A percentile compares a stretch with the other conserved stretches of the same genome.
Conservation (phyloP, 257 asterid genomes). For the Gentiana macrophylla region DNA sequence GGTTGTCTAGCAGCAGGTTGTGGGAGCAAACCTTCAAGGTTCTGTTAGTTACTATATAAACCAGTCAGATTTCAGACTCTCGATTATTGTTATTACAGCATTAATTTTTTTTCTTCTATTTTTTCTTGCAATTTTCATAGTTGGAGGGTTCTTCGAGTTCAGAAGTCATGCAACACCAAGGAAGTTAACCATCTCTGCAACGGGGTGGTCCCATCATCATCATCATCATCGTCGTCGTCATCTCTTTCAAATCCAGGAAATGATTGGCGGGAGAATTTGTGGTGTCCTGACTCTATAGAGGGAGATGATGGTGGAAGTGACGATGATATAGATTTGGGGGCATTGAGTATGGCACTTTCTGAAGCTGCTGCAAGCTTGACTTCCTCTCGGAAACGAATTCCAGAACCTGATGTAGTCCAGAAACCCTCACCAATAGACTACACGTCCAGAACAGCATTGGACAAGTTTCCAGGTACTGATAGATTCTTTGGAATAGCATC, state of each 20-base stretch:
- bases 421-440: conserved; percentile 20
- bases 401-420: conserved; percentile 17
- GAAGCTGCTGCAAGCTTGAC: conserved; percentile 48
- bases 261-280: conserved; percentile 35
- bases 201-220: conserved; percentile 20
- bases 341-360: conserved; percentile 61
- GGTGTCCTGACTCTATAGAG: conserved; percentile 33
- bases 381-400: conserved; percentile 29
- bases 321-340: conserved; percentile 59
- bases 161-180: conserved; percentile 29
- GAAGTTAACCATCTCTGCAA: conserved; percentile 13
- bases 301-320: conserved; percentile 31
- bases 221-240: conserved; percentile 10
- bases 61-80: conserved; percentile 2
- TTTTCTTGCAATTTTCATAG: conserved; percentile 28
- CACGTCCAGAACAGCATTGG: conserved; percentile 25
- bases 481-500: neutral
- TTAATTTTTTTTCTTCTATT: neutral
- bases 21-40: conserved; percentile 51
- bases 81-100: neutral
- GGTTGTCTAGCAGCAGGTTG: conserved; percentile 57
- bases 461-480: conserved; percentile 44
- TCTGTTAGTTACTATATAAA: conserved; percentile 5
- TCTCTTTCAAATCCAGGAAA: conserved; percentile 29
- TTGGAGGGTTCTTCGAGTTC: conserved; percentile 82